Evolutionary conservation across 2,329 filamentous ascomycete species (phyloP).

Genomic region (Colletotrichum endophyticum): DNA sequence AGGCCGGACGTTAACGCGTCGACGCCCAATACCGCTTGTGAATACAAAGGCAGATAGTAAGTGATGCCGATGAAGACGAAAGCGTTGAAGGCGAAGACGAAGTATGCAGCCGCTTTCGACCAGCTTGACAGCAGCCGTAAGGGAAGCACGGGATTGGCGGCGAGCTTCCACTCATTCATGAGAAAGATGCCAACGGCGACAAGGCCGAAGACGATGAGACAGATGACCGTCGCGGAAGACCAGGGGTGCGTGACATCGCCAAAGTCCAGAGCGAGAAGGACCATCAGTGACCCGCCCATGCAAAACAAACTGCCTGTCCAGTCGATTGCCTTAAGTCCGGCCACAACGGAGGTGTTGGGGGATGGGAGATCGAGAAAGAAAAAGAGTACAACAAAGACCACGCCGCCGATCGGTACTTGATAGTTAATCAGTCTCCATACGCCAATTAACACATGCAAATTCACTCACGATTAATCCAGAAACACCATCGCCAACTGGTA

Average conservation of each 20-base stretch:
- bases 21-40: slow-evolving; percentile 42
- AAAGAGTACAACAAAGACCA: slow-evolving; percentile 31
- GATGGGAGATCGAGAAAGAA: slow-evolving; percentile 67
- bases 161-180: slow-evolving; percentile 33
- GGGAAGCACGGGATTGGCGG: slow-evolving; percentile 43
- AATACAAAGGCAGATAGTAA: slow-evolving; percentile 52
- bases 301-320: slow-evolving; percentile 44
- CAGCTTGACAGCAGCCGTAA: slow-evolving; percentile 46
- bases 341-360: slow-evolving; percentile 64
- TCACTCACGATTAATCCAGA: slow-evolving; percentile 39
- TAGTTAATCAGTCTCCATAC: neutral
- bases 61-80: slow-evolving; percentile 70
- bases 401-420: slow-evolving; percentile 30
- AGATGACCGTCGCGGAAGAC: slow-evolving; percentile 57
- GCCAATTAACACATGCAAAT: neutral
- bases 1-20: slow-evolving; percentile 37
- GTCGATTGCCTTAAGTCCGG: slow-evolving; percentile 67
- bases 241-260: slow-evolving; percentile 74
- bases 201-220: slow-evolving; percentile 39
- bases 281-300: slow-evolving; percentile 35
- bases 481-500: slow-evolving; percentile 46
- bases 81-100: slow-evolving; percentile 70
- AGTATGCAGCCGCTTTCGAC: slow-evolving; percentile 66
- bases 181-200: slow-evolving; percentile 39
- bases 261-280: slow-evolving; percentile 33